Conservation (phyloP, 495 filamentous ascomycete genomes). For the Gamarada debralockiae region DNA sequence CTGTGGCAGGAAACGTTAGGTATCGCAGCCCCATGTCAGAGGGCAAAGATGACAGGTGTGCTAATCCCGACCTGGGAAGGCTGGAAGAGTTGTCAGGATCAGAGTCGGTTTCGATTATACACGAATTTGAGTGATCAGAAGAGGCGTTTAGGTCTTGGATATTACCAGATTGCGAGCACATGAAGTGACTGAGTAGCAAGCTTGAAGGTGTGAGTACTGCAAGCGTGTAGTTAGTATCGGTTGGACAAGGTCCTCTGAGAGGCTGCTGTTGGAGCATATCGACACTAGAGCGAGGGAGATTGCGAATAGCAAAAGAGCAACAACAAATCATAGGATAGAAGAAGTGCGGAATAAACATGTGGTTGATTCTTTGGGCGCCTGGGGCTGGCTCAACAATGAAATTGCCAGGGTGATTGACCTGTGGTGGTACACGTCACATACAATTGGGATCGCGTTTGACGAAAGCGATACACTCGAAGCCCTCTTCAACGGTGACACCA, state of each 20-base stretch:
- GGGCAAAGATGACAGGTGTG: slow-evolving; percentile 13
- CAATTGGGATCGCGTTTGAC: not conserved
- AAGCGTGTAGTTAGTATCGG: slow-evolving; percentile 15
- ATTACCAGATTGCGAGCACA: slow-evolving; percentile 26
- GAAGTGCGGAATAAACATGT: not conserved
- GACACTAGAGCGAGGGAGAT: not conserved
- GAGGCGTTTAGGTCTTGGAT: slow-evolving; percentile 24
- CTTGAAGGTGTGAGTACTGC: slow-evolving; percentile 20
- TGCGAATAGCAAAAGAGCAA: not conserved
- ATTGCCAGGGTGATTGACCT: slow-evolving; percentile 4
- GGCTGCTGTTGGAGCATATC: not conserved
- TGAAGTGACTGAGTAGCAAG: slow-evolving; percentile 21
- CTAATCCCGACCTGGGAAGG: slow-evolving; percentile 14
- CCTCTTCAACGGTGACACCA: slow-evolving; percentile 1
- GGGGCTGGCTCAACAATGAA: not conserved
- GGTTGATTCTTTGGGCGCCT: not conserved
- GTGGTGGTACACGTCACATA: slow-evolving; percentile 2
- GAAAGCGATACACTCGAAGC: slow-evolving; percentile 3
- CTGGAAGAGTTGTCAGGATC: slow-evolving; percentile 24
- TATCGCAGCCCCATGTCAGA: slow-evolving; percentile 28
- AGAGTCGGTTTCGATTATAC: slow-evolving; percentile 22
- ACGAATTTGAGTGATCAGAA: slow-evolving; percentile 19
- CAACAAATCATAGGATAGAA: not conserved
- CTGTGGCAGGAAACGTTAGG: slow-evolving; percentile 21
- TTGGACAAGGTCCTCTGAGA: not conserved